Evolutionary conservation across 1,284 basidiomycete genomes (phyloP), one percentile per base, ranked within the genome.

Genomic region (Xerocomus nothofagi): DNA sequence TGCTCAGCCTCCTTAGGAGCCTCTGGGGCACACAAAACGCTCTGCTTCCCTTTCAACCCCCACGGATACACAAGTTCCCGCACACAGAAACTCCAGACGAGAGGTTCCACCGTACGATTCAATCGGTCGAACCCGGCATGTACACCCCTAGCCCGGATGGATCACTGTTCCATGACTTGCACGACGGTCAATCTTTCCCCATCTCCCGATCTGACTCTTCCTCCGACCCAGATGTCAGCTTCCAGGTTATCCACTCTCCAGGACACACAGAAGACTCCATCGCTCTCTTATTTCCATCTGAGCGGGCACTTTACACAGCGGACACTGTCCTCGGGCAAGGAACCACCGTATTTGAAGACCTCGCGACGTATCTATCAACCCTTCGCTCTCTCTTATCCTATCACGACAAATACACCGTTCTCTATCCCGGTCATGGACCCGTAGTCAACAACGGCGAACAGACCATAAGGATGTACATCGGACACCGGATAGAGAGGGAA

Each of bases 271-370:
- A 75, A 31, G 95, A 98, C 68, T 95, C 92, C 6, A 80, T 96
- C 58, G 87, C 78, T 44, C 71, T 94, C 39, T 74, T 84, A 54
- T 71, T 91, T 44, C 75, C 79, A 36, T 69, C 77, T 53, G 81
- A 89, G 67, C 64, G 75, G 34, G 85, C 81, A 1, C 75, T 95
- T 21, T 90, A 96, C 71, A 95, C 93, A 0, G 92, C 89, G 1
- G 96, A 98, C 70, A 91, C 88, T 6, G 84, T 98, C 6, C 80
- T 98, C 20, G 95, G 96, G 0, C 84, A 93, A 56, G 93, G 94
- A 2, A 94, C 93, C 0, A 82, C 92, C 2, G 85, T 96, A 3
- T 98, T 98, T 63, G 89, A 91, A 59, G 90, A 97, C 62, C 80
- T 98, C 7, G 74, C 76, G 0, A 64, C 78, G 1, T 97, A 97